phyloP scores from a whole-genome alignment of 371 early-diverging fungal species.

The Entomophthora muscae region DNA sequence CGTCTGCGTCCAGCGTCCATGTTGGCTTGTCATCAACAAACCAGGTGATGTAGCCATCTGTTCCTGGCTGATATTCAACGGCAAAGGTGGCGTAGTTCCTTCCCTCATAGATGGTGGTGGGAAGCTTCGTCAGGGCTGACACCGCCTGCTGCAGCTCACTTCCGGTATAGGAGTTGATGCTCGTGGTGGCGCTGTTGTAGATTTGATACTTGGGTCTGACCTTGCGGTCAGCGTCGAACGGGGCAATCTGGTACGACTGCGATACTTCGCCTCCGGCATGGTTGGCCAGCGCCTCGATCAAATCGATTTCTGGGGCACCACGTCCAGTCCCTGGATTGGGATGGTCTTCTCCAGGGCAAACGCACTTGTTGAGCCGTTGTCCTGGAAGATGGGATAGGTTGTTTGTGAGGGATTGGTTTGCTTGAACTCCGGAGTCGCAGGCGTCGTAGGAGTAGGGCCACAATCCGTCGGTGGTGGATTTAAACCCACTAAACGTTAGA shows the following conservation, averaged over 20 bases:
- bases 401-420: slow-evolving; percentile 17
- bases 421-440: slow-evolving; percentile 26
- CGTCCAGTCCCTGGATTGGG: slow-evolving; percentile 30
- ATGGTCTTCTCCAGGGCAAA: slow-evolving; percentile 23
- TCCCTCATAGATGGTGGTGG: neutral
- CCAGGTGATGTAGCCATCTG: slow-evolving; percentile 9
- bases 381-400: slow-evolving; percentile 14
- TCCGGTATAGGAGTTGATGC: slow-evolving; percentile 6
- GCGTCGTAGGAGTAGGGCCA: slow-evolving; percentile 33
- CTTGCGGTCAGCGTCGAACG: slow-evolving; percentile 9
- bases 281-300: slow-evolving; percentile 22
- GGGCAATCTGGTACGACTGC: slow-evolving; percentile 11
- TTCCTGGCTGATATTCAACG: slow-evolving; percentile 8
- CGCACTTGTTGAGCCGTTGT: slow-evolving; percentile 29
- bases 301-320: slow-evolving; percentile 32
- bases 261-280: slow-evolving; percentile 10
- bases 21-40: slow-evolving; percentile 2
- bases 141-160: slow-evolving; percentile 8
- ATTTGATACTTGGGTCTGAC: neutral
- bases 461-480: slow-evolving; percentile 31
- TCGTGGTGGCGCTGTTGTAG: neutral
- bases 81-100: slow-evolving; percentile 2
- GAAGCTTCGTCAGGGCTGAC: slow-evolving; percentile 5
- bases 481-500: slow-evolving; percentile 18
- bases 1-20: slow-evolving; percentile 8